Conservation (phyloP, 768 basidiomycete genomes). For the Tricholoma sp. region DNA sequence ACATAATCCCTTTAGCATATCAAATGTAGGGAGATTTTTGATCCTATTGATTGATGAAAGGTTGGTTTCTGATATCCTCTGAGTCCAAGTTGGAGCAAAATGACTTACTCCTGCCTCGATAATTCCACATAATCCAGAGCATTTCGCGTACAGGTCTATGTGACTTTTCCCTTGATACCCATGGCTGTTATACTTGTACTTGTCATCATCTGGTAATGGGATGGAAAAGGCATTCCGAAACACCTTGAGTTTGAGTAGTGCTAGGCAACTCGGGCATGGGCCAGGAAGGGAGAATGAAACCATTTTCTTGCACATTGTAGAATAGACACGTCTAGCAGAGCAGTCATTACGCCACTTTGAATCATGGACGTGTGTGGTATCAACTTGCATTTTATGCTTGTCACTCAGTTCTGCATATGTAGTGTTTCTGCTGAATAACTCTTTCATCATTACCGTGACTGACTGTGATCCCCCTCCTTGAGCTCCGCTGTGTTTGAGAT, state of each 20-base stretch:
- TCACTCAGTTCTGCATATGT: neutral
- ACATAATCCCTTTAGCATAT: neutral
- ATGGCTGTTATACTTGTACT: neutral
- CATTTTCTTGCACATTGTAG: neutral
- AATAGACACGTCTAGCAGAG: neutral
- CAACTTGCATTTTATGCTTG: neutral
- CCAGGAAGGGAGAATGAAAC: neutral
- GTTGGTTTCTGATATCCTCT: neutral
- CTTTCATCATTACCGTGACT: constrained; percentile 6
- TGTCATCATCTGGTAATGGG: neutral
- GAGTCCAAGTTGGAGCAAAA: neutral
- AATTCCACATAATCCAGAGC: neutral
- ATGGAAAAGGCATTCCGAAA: neutral
- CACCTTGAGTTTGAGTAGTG: neutral
- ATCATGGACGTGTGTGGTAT: neutral
- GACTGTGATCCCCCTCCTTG: constrained; percentile 13
- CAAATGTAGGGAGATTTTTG: too few relatives aligned
- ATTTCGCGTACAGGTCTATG: neutral
- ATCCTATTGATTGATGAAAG: neutral
- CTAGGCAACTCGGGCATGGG: neutral
- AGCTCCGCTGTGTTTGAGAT: constrained; percentile 10
- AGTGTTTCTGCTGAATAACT: neutral
- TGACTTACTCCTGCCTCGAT: neutral
- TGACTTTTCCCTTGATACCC: neutral
- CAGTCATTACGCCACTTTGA: neutral